Percentiles rank a stretch among this genome's conserved stretches.
phyloP scores from a whole-genome alignment of 2,329 filamentous ascomycete genomes.

The Ophiostoma novo-ulmi region DNA sequence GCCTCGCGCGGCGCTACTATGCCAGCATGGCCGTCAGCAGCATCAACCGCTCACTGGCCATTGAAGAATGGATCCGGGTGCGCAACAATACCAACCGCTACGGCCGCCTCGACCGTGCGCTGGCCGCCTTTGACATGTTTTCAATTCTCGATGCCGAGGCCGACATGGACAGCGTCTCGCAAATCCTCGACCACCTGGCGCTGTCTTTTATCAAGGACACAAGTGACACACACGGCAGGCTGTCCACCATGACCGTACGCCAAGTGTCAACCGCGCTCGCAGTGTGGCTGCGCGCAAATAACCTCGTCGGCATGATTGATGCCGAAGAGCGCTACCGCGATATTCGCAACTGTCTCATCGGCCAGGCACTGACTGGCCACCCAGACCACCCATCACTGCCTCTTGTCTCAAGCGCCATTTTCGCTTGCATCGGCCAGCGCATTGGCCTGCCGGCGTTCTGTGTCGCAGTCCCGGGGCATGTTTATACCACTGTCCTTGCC shows the following conservation, averaged over 20 bases:
- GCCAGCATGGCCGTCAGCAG: slow-evolving; percentile 68
- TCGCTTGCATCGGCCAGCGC: slow-evolving; percentile 69
- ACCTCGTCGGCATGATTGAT: slow-evolving; percentile 66
- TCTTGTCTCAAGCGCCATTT: slow-evolving; percentile 81
- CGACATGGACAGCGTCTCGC: slow-evolving; percentile 62
- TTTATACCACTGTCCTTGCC: slow-evolving; percentile 71
- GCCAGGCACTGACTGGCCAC: slow-evolving; percentile 67
- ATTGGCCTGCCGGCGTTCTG: slow-evolving; percentile 72
- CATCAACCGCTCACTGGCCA: slow-evolving; percentile 73
- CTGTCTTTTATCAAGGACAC: slow-evolving; percentile 46
- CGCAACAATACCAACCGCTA: slow-evolving; percentile 34
- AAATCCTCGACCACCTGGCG: slow-evolving; percentile 59
- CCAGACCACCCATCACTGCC: slow-evolving; percentile 75
- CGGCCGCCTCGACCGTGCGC: slow-evolving; percentile 59
- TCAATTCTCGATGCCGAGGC: slow-evolving; percentile 65
- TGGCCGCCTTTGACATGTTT: slow-evolving; percentile 87
- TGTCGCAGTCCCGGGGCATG: slow-evolving; percentile 78
- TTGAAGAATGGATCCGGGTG: slow-evolving; percentile 68
- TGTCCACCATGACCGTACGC: slow-evolving; percentile 56
- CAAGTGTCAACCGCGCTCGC: slow-evolving; percentile 64
- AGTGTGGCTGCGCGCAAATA: slow-evolving; percentile 61
- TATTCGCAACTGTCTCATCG: slow-evolving; percentile 82
- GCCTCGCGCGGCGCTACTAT: slow-evolving; percentile 69
- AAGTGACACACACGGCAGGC: slow-evolving; percentile 42
- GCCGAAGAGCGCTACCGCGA: slow-evolving; percentile 65